These are phyloP conservation scores for Caloboletus inedulis DNA, from an alignment of 1,284 basidiomycete genomes.

Conservation along the genomic window DNA sequence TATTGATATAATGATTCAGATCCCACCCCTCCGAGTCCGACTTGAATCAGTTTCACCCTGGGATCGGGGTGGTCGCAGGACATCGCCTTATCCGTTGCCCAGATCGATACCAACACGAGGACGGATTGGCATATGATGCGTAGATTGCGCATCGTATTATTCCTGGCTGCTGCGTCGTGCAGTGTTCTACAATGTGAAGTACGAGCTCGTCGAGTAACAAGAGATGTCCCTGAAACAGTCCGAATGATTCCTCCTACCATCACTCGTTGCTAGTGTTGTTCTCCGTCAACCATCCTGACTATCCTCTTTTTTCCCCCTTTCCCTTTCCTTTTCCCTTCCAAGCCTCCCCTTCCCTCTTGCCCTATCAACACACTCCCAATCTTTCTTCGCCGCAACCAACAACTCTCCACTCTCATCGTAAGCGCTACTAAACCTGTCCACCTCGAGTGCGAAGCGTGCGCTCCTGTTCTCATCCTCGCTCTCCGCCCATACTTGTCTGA, in stretches of 20 bases:
- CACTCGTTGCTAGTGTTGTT: neutral
- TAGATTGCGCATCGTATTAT: too few relatives aligned
- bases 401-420: slow-evolving; percentile 52
- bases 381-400: slow-evolving; percentile 48
- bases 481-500: slow-evolving; percentile 45
- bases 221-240: too few relatives aligned
- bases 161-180: too few relatives aligned
- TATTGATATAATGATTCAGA: too few relatives aligned
- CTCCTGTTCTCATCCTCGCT: slow-evolving; percentile 9
- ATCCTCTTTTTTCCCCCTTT: slow-evolving; percentile 13
- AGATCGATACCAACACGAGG: too few relatives aligned
- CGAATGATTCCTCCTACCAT: neutral
- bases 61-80: too few relatives aligned
- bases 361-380: slow-evolving; percentile 60
- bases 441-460: slow-evolving; percentile 44
- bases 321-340: slow-evolving; percentile 21
- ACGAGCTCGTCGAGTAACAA: too few relatives aligned
- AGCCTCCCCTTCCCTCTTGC: slow-evolving; percentile 32
- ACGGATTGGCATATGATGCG: too few relatives aligned
- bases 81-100: too few relatives aligned
- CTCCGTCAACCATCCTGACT: neutral
- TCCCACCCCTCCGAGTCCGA: too few relatives aligned
- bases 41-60: too few relatives aligned
- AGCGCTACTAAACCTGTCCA: slow-evolving; percentile 44
- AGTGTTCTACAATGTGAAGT: too few relatives aligned